Evolutionary conservation across 1,284 basidiomycete genomes (phyloP), one percentile per base, ranked within the genome.

Genomic region (Tranzscheliella williamsii): DNA sequence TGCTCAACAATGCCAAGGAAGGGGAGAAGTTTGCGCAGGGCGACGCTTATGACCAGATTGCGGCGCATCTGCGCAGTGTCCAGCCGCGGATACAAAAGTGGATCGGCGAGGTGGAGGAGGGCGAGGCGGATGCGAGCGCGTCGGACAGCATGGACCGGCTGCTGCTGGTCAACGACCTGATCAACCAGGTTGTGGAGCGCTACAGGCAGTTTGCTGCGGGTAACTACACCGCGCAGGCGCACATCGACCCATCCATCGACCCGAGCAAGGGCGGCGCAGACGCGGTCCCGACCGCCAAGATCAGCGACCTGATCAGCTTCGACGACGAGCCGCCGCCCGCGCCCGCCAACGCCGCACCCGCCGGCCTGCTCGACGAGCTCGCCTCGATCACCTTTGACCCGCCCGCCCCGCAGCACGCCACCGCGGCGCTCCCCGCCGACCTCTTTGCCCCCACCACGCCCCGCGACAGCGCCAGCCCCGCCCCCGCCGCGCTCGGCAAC

Each of bases 41-140:
- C 4, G 95, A 98, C 78, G 93, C 87, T 2, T 98, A 97, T 73
- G 90, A 96, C 80, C 94, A 98, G 87, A 91, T 98, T 7, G 88
- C 93, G 0, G 80, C 84, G 1, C 87, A 95, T 38, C 84, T 96
- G 32, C 83, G 82, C 22, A 85, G 84, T 38, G 93, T 94, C 2
- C 84, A 94, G 47, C 95, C 95, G 1, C 92, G 90, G 79, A 85
- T 98, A 39, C 95, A 98, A 78, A 94, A 93, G 70, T 97, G 94
- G 94, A 90, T 98, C 57, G 89, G 88, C n/a, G 90, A 97, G 67
- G 92, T 89, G 1, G 88, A 81, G 23, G 81, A 82, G 27, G 85
- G 86, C 32, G 91, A 94, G 78, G 84, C 89, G 24, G 90, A 88
- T 58, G 57, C 50, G 23, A 13, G 13, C 11, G 43, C 46, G 1